A percentile compares a stretch with the other conserved stretches of the same genome.
Evolutionary conservation across 2,329 filamentous ascomycete genomes (phyloP).

Genomic region (Epichloe gansuensis): DNA sequence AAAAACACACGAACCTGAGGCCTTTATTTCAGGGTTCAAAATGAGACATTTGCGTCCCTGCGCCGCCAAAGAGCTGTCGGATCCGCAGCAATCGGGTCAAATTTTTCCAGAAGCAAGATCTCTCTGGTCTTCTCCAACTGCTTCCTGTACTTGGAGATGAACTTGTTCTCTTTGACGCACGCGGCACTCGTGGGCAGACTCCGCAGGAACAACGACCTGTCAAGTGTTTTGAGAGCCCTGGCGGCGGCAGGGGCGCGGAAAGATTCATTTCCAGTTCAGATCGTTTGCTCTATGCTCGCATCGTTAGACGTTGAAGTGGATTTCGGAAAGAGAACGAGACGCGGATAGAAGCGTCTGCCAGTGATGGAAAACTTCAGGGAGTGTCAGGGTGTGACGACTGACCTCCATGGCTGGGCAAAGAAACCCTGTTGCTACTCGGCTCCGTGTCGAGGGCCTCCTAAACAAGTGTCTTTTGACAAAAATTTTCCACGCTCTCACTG

Average conservation of each 20-base stretch:
- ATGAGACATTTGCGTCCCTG: slow-evolving; percentile 51
- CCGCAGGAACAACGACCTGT: slow-evolving; percentile 72
- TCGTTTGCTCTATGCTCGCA: slow-evolving; percentile 7
- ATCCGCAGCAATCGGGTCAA: slow-evolving; percentile 51
- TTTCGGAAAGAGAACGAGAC: background rate
- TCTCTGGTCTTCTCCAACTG: slow-evolving; percentile 54
- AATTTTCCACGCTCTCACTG: background rate
- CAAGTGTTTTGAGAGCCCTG: slow-evolving; percentile 66
- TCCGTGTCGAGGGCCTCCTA: background rate
- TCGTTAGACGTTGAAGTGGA: background rate
- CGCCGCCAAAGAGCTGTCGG: slow-evolving; percentile 40
- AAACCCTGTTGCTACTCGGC: background rate
- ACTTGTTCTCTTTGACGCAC: slow-evolving; percentile 59
- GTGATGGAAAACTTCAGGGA: background rate
- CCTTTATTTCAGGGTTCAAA: slow-evolving; percentile 42
- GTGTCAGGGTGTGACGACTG: background rate
- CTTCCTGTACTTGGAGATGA: slow-evolving; percentile 61
- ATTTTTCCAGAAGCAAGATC: slow-evolving; percentile 49
- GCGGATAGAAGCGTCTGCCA: too few relatives aligned
- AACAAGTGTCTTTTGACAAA: background rate
- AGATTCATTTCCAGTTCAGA: slow-evolving; percentile 35
- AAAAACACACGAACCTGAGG: slow-evolving; percentile 29
- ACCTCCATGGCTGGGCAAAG: slow-evolving; percentile 19
- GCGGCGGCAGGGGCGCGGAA: slow-evolving; percentile 68
- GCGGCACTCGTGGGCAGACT: slow-evolving; percentile 68